Conservation (phyloP, 768 basidiomycete genomes). For the Kwoniella sp. region DNA sequence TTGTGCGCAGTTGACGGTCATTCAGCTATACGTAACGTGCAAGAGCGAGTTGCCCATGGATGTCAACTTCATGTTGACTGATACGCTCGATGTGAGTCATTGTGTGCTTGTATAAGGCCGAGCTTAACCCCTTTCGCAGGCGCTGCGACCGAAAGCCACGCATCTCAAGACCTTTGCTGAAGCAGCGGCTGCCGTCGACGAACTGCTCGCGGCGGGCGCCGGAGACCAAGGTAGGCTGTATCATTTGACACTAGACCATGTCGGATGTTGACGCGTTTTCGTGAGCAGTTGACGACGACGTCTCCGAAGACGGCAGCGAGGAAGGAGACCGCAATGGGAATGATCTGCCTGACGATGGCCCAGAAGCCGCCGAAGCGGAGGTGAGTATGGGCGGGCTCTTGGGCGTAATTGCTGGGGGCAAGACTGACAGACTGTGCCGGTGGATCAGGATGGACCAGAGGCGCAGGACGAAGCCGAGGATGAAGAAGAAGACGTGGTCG, state of each 20-base stretch:
- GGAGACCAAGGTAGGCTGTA: conserved; percentile 51
- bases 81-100: conserved; percentile 75
- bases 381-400: background rate
- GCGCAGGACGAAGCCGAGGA: conserved; percentile 65
- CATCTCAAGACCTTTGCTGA: conserved; percentile 73
- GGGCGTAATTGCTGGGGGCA: background rate
- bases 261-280: background rate
- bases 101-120: background rate
- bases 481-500: conserved; percentile 71
- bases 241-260: background rate
- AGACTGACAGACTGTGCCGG: background rate
- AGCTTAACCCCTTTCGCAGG: conserved; percentile 53
- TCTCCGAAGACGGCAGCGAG: conserved; percentile 43
- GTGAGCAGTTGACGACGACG: conserved; percentile 20
- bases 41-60: conserved; percentile 93
- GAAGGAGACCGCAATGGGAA: conserved; percentile 55
- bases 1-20: too few relatives aligned
- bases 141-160: conserved; percentile 75
- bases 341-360: conserved; percentile 1
- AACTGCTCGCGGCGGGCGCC: conserved; percentile 67
- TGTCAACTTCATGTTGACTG: conserved; percentile 91
- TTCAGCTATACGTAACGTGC: conserved; percentile 74
- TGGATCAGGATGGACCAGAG: background rate
- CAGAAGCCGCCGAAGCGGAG: conserved; percentile 6
- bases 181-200: conserved; percentile 82